Evolutionary conservation across 2,329 filamentous ascomycete species (phyloP).

Genomic region (Cladosporium sp.): DNA sequence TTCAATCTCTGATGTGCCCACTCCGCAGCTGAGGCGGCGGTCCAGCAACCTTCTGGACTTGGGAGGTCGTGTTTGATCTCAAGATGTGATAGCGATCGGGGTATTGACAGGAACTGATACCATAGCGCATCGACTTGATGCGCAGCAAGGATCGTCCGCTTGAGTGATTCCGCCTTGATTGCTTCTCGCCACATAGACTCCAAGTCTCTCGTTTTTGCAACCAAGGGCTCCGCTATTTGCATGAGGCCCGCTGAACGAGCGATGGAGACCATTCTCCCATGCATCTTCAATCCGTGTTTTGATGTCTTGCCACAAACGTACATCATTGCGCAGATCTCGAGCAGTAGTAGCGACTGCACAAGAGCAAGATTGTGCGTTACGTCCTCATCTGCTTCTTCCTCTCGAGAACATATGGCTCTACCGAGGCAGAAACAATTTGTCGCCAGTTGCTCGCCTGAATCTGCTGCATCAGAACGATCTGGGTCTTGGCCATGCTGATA

Average conservation of each 20-base stretch:
- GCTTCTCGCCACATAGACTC: constrained; percentile 39
- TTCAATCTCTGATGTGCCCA: constrained; percentile 32
- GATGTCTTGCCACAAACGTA: constrained; percentile 38
- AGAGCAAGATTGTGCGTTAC: constrained; percentile 22
- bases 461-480: neutral
- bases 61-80: constrained; percentile 44
- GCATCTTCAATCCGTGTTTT: constrained; percentile 35
- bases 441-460: constrained; percentile 12
- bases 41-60: constrained; percentile 37
- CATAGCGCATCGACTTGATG: constrained; percentile 43
- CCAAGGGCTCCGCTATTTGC: neutral
- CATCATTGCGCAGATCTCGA: constrained; percentile 42
- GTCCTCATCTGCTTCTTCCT: constrained; percentile 9
- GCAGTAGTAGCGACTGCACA: constrained; percentile 37
- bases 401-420: neutral
- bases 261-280: constrained; percentile 38
- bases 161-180: constrained; percentile 35
- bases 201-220: constrained; percentile 26
- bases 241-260: constrained; percentile 23
- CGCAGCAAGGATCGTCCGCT: constrained; percentile 40
- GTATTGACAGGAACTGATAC: constrained; percentile 41
- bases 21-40: constrained; percentile 33
- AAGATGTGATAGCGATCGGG: constrained; percentile 35
- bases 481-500: constrained; percentile 34
- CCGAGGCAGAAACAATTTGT: constrained; percentile 21